Evolutionary conservation across 1,284 basidiomycete genomes (phyloP), one percentile per base, ranked within the genome.

Genomic region (Vanrija humicola): DNA sequence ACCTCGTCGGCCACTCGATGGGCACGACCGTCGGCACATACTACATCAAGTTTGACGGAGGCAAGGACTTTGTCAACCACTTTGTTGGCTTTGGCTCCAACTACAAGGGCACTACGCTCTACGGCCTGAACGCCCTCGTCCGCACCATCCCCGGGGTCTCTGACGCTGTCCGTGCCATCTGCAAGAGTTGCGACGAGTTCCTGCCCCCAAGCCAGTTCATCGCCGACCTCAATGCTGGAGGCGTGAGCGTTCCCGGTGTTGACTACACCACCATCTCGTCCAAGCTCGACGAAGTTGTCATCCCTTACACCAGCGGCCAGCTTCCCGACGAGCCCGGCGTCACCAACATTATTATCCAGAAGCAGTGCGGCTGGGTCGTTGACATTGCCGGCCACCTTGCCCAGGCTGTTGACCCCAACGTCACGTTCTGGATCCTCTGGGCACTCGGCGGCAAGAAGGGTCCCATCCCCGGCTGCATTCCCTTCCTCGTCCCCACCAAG

Each of bases 31-130:
- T 52, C 10, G 29, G 21, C 3, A 6, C 50, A 3, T 52, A 56
- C 34, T 56, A 56, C 42, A 52, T 56, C 34, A 56, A 56, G 55
- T 56, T 48, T 34, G 46, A 48, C 43, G 50, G 55, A 12, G 55
- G 55, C 40, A 38, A 23, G 28, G 38, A 34, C 6, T 16, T 16
- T 5, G 50, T 52, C 19, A 42, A 46, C 19, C 18, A 40, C 29
- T 56, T 48, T 34, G 43, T 52, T 10, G 55, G 55, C 26, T 56
- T 56, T 26, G 55, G 50, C 38, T 29, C 50, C 14, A 48, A 45
- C 43, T 56, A 52, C 50, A 52, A 49, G 29, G 55, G 55, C 43
- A 52, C 55, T 3, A 45, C 55, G 34, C 28, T 56, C 7, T 52
- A 43, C 43, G 50, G 55, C 38, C 4, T 56, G 43, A 43, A 56